Base-by-base conservation (phyloP, 1,284 basidiomycete species). In the Kalmanozyma brasiliensis region DNA sequence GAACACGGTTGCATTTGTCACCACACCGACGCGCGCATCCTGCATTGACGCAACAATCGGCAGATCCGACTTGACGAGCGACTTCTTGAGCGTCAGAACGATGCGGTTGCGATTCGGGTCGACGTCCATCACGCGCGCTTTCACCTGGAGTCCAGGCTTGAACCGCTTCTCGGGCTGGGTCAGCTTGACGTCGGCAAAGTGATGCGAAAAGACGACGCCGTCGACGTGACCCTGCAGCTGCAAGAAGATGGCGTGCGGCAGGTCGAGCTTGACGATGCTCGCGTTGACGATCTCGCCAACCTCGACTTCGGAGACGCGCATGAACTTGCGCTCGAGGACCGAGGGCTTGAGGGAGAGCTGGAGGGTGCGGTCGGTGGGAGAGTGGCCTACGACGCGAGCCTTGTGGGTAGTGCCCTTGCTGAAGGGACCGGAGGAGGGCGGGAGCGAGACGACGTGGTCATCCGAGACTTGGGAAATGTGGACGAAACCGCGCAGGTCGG, bases 181-280 rank as follows among this genome's bases (percentile, higher is more conserved):
- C 71, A 98, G 86, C 32, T 85, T 84, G 76, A 98, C 94, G 81
- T 82, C 80, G 29, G 96, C 92, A 82, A 93, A 98, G 83, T 99
- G 96, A 69, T 89, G 87, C 0, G 95, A 94, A 89, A 93, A 97
- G 26, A 98, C 87, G 26, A 98, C 90, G 34, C 92, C 96, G 76
- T 97, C 93, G 20, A 78, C 74, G 36, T 75, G 62, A 14, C 80
- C 79, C 14, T 70, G 73, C 17, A 82, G 63, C 56, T 76, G 66
- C 29, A 82, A 55, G 55, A 82, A 76, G 60, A 82, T 82, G 41
- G 69, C 73, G 19, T 74, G 62, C 30, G 69, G 59, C 22, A 68
- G 59, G 22, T 74, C 76, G n/a, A 70, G 62, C 49, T 70, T 73
- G 53, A 80, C 56, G 24, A 66, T 76, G 37, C 44, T 76, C 17